phyloP scores from a whole-genome alignment of 2,329 filamentous ascomycete genomes.

The Diplodia corticola region DNA sequence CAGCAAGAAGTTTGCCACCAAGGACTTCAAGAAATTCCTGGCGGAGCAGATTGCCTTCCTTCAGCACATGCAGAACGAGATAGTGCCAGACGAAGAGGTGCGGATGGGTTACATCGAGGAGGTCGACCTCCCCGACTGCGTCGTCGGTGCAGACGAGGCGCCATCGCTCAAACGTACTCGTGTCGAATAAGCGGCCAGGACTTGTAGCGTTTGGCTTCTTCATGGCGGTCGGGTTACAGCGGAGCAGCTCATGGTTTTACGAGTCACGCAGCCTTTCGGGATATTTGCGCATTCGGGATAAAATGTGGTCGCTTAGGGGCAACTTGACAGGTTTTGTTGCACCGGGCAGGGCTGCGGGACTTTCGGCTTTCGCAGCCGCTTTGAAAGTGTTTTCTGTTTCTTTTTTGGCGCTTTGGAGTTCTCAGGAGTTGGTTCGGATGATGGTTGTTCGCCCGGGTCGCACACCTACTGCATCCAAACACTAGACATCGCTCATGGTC shows the following conservation, averaged over 20 bases:
- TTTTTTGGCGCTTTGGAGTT: slow-evolving; percentile 17
- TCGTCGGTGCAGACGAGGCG: slow-evolving; percentile 26
- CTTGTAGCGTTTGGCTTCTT: neutral
- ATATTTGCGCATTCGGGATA: slow-evolving; percentile 10
- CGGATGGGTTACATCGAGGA: slow-evolving; percentile 33
- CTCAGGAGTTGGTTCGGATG: slow-evolving; percentile 14
- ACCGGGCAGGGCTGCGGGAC: slow-evolving; percentile 12
- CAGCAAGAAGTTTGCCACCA: slow-evolving; percentile 37
- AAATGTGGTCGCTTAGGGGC: slow-evolving; percentile 1
- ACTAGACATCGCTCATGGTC: slow-evolving; percentile 16
- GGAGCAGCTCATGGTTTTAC: slow-evolving; percentile 17
- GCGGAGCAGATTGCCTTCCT: slow-evolving; percentile 36
- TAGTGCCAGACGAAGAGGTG: slow-evolving; percentile 35
- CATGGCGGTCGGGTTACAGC: neutral
- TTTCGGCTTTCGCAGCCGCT: neutral
- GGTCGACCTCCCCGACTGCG: slow-evolving; percentile 32
- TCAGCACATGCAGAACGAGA: slow-evolving; percentile 37
- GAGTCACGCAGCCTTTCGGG: slow-evolving; percentile 22
- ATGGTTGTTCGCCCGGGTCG: neutral
- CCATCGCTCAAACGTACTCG: slow-evolving; percentile 13
- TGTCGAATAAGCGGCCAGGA: slow-evolving; percentile 3
- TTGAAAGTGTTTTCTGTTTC: neutral
- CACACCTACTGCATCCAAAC: neutral
- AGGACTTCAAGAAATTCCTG: slow-evolving; percentile 39
- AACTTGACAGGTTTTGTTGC: neutral